Conservation (phyloP, 1,139 yeast genomes). For the Geotrichum aggregatum region DNA sequence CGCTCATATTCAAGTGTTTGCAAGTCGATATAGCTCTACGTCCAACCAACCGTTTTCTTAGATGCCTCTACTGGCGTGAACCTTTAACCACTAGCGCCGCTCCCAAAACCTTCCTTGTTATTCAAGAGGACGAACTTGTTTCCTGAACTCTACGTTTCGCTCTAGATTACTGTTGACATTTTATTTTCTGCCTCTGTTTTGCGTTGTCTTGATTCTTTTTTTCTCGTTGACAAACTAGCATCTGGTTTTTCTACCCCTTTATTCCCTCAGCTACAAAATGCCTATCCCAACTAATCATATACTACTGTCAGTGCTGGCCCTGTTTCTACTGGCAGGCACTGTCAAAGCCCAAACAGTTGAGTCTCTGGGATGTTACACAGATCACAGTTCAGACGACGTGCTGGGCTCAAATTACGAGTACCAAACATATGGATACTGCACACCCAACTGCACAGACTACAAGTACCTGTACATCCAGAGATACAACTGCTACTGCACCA, state of each 20-base stretch:
- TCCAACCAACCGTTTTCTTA: too few species aligned
- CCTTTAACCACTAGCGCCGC: too few species aligned
- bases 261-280: not conserved
- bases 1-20: too few species aligned
- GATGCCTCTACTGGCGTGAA: too few species aligned
- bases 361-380: conserved; percentile 1
- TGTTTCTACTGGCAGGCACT: not conserved
- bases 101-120: too few species aligned
- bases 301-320: not conserved
- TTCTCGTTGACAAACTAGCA: too few species aligned
- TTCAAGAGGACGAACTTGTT: too few species aligned
- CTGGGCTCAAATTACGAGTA: conserved; percentile 4
- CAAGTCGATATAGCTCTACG: too few species aligned
- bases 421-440: conserved; percentile 17
- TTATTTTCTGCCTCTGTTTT: too few species aligned
- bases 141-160: too few species aligned
- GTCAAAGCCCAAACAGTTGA: not conserved
- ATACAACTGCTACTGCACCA: conserved; percentile 62
- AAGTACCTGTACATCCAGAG: conserved; percentile 55
- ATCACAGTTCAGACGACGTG: not conserved
- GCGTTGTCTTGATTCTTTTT: too few species aligned
- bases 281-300: not conserved
- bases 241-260: not conserved
- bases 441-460: conserved; percentile 17
- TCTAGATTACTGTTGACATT: too few species aligned